These are phyloP conservation scores for Boletus rubroflammeus DNA, from an alignment of 768 basidiomycete genomes.

Conservation along the genomic window DNA sequence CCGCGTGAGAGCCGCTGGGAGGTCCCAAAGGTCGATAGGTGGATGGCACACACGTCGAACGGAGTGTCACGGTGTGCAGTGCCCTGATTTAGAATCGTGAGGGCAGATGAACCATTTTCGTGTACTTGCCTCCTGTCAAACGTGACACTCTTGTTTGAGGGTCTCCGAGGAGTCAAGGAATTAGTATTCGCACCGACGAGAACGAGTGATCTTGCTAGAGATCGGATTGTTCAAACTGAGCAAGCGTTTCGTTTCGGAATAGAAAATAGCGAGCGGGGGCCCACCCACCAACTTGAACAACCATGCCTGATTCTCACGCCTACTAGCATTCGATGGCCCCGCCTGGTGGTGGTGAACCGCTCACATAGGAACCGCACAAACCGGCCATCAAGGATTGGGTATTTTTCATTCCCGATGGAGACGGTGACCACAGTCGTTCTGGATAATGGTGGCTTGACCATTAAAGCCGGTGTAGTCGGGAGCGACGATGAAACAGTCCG, in stretches of 20 bases:
- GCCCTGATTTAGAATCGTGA: not conserved
- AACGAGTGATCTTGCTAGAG: not conserved
- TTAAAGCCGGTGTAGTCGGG: conserved; percentile 66
- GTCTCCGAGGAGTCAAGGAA: conserved; percentile 6
- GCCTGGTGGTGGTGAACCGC: not conserved
- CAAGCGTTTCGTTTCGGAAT: not conserved
- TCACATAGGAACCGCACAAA: not conserved
- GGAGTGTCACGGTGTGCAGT: not conserved
- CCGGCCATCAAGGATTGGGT: not conserved
- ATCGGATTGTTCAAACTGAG: not conserved
- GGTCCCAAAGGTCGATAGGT: not conserved
- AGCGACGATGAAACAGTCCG: conserved; percentile 26
- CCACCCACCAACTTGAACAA: not conserved
- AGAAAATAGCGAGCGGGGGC: not conserved
- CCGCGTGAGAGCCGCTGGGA: not conserved
- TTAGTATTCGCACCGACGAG: not conserved
- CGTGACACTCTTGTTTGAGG: conserved; percentile 3
- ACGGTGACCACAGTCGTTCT: conserved; percentile 53
- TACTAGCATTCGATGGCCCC: not conserved
- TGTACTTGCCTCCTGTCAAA: conserved; percentile 5
- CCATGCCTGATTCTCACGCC: conserved; percentile 8
- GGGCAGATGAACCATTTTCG: not conserved
- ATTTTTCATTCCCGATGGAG: conserved; percentile 2
- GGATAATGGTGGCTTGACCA: conserved; percentile 83
- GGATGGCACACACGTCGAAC: conserved; percentile 1